Evolutionary conservation across 192 early-diverging fungal species (phyloP), one percentile per base, ranked within the genome.

Genomic region (Dissophora ornata): DNA sequence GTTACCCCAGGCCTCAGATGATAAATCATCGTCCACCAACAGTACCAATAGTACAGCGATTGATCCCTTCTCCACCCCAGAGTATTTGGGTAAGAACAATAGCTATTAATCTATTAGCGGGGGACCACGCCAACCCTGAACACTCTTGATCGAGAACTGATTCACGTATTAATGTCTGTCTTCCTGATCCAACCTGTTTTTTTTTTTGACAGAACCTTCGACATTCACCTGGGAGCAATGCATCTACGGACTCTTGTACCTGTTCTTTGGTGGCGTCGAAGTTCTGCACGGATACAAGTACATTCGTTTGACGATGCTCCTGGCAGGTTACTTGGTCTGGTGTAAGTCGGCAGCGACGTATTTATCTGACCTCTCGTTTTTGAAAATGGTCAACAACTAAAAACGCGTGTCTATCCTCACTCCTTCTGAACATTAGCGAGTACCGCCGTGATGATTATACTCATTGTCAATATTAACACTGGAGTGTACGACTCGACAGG

Each of bases 221-320:
- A 62, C 16, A 51, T 70, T 78, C 11, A 71, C 67, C 15, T 81
- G 80, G 80, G 67, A 71, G 22, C 62, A 68, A 32, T 25, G 68
- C 18, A 21, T 81, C 29, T 81, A 81, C 49, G 80, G 80, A 11
- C 8, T 78, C 26, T 41, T 81, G 33, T 81, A 71, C 52, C 56
- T 81, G 9, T 54, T 52, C 4, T 57, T 78, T 29, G 80, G 80
- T 16, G 54, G 34, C 12, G 32, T 81, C 8, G 80, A 81, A 29
- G 63, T 78, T 8, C 47, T 81, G 11, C 69, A 71, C 38, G 80
- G 80, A 48, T 81, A 81, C 65, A 77, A 78, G 26, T 78, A 78
- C 51, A 81, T 81, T 59, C 80, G 80, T 32, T 61, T 81, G 21
- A 81, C 80, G 0, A 71, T 81, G 67, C 62, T 81, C 16, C 26